Base-by-base conservation (phyloP, 2,329 filamentous ascomycete genomes). In the Basipetospora chlamydospora region DNA sequence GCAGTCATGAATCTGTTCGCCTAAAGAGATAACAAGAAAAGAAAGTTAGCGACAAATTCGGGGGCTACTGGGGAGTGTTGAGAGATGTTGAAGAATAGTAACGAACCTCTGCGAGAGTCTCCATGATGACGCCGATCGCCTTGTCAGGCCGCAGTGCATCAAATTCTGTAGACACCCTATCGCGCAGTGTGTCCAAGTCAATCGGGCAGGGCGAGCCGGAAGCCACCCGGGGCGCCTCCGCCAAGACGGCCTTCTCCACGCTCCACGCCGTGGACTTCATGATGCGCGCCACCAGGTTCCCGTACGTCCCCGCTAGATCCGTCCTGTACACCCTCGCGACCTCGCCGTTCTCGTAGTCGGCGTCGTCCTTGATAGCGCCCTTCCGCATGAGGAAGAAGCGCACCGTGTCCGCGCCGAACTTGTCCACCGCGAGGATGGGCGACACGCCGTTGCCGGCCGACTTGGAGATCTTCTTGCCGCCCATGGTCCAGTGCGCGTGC, bases 401-500 rank as follows among this genome's bases (percentile, higher is more conserved):
- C 67, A 98, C 76, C 1, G 77, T 70, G 53, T 98, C 92, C 4
- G 86, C 65, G 3, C 85, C 86, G 58, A 86, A 98, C 6, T 87
- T 73, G 43, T 94, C 79, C 33, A 96, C 70, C 10, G 90, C 90
- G 46, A 85, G 85, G 51, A 92, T 86, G 0, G 90, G 90, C 50
- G 94, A 90, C 29, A 98, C 88, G 2, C 93, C 88, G 53, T 95
- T 95, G 43, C 90, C 90, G 2, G 80, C 74, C 1, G 84, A 93
- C 56, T 98, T 98, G 42, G 87, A 88, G 87, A 98, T 98, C 57
- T 98, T 98, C 47, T 77, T 73, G 37, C 75, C 75, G 39, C 82
- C 83, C 59, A 98, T 77, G 11, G 86, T 93, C 90, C 92, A 98
- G 55, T 98, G 90, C 2, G 80, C 86, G 53, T 98, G 90, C 36